Evolutionary conservation across 2,329 filamentous ascomycete species (phyloP), one percentile per base, ranked within the genome.

Genomic region (Diaporthe velutina): DNA sequence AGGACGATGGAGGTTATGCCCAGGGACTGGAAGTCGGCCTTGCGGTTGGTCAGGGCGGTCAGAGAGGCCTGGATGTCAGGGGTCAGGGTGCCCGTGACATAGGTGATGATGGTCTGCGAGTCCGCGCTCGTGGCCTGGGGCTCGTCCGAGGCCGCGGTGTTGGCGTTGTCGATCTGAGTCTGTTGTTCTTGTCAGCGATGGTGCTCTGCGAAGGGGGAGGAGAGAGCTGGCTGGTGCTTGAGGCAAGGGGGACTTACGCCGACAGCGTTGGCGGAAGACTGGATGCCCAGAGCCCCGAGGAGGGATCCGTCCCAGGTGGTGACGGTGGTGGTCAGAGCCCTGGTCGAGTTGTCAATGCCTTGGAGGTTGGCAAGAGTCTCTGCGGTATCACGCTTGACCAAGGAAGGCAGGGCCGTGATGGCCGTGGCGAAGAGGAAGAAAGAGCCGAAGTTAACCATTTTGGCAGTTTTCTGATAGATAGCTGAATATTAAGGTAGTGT

Each of bases 361-460:
- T 75, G 25, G 33, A 75, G 73, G 42, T 75, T 75, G 45, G 60
- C 60, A n/a, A 75, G 60, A 30, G 71, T 66, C 40, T 52, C 60
- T 12, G 73, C 71, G 12, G 60, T 19, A 55, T 73, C 73, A 68
- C 71, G 70, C 10, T 61, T 70, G 60, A 67, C 52, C 30, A 58
- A 8, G 54, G 70, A 66, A 19, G 73, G 70, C 3, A 72, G 33
- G 52, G 73, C 73, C 73, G 73, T 60, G 54, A 73, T 66, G 54
- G 73, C 73, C 15, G 70, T 61, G 42, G 70, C 73, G 22, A 75
- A 58, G 60, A 71, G 22, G 30, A 73, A 33, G 10, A 73, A 8
- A 13, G 73, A 68, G 60, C 66, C 71, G 52, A 75, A 55, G 70
- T 71, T 74, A n/a, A 67, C 30, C 73, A 75, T 75, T 58, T 74